Evolutionary conservation across 1,284 basidiomycete species (phyloP).

Genomic region (Stygiomarasmius scandens): DNA sequence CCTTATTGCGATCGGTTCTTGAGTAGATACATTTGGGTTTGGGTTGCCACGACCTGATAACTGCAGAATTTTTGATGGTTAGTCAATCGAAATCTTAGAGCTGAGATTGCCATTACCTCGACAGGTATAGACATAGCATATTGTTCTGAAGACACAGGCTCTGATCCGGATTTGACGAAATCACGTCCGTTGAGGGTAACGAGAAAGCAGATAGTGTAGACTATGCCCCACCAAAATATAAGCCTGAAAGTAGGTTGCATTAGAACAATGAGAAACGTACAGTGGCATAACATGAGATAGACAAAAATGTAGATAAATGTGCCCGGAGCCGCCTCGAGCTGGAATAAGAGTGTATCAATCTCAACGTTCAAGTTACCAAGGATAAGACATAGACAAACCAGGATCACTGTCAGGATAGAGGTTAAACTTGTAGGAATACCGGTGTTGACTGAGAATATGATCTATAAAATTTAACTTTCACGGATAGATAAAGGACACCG

Average conservation of each 20-base stretch:
- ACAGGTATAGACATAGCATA: conserved; percentile 7
- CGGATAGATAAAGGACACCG: too few species aligned
- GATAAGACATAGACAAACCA: conserved; percentile 2
- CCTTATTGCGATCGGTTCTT: not conserved
- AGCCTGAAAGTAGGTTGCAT: not conserved
- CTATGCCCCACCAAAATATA: not conserved
- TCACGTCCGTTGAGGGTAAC: conserved; percentile 13
- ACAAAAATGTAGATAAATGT: conserved; percentile 16
- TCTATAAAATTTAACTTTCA: conserved; percentile 1
- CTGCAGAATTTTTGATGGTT: too few species aligned
- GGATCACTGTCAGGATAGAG: conserved; percentile 12
- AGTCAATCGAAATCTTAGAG: too few species aligned
- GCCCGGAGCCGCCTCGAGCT: conserved; percentile 11
- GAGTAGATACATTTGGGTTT: not conserved
- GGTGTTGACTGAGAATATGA: conserved; percentile 17
- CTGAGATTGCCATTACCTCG: too few species aligned
- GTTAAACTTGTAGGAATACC: conserved; percentile 16
- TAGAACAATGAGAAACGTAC: not conserved
- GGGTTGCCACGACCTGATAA: not conserved
- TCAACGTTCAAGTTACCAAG: not conserved
- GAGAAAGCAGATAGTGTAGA: conserved; percentile 16
- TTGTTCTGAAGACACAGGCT: not conserved
- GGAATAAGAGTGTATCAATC: not conserved
- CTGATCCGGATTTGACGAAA: conserved; percentile 11
- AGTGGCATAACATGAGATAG: conserved; percentile 1